These are phyloP conservation scores for Leucogyrophana mollusca DNA, from an alignment of 768 basidiomycete genomes.

Conservation along the genomic window DNA sequence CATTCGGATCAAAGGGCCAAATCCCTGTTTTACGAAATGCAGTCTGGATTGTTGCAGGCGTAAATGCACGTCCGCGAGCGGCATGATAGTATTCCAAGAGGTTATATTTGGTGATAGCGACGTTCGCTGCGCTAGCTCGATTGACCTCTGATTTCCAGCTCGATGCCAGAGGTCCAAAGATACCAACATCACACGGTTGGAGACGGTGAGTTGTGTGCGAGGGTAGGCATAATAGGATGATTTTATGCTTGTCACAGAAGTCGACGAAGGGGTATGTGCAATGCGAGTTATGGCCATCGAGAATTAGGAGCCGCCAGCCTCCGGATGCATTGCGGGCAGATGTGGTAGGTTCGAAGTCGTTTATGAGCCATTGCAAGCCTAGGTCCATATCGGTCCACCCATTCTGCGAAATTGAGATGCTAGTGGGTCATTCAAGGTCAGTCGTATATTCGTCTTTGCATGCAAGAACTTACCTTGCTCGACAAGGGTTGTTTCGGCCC, in stretches of 20 bases:
- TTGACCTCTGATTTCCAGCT: too few species aligned
- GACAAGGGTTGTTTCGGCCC: constrained; percentile 37
- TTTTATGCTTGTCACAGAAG: constrained; percentile 29
- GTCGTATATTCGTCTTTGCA: not conserved
- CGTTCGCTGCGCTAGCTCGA: too few species aligned
- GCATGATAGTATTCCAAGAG: constrained; percentile 34
- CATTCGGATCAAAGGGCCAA: constrained; percentile 21
- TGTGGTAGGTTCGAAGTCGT: constrained; percentile 37
- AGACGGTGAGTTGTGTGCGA: constrained; percentile 44
- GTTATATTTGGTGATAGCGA: too few species aligned
- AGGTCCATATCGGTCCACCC: constrained; percentile 38
- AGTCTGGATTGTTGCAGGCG: constrained; percentile 15
- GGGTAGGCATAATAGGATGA: constrained; percentile 45
- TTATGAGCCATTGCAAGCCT: constrained; percentile 34
- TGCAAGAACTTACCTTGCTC: constrained; percentile 36
- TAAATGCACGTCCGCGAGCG: constrained; percentile 33
- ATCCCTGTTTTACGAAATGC: constrained; percentile 30
- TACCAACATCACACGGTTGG: constrained; percentile 43
- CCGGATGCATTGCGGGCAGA: constrained; percentile 19
- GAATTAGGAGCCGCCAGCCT: constrained; percentile 24
- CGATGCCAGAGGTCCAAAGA: constrained; percentile 32
- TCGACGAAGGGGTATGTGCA: constrained; percentile 20
- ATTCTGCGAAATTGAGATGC: constrained; percentile 32
- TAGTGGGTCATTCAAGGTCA: too few species aligned
- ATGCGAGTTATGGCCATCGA: constrained; percentile 12